Base-by-base conservation (phyloP, 1,284 basidiomycete genomes). In the Coniferiporia weirii region DNA sequence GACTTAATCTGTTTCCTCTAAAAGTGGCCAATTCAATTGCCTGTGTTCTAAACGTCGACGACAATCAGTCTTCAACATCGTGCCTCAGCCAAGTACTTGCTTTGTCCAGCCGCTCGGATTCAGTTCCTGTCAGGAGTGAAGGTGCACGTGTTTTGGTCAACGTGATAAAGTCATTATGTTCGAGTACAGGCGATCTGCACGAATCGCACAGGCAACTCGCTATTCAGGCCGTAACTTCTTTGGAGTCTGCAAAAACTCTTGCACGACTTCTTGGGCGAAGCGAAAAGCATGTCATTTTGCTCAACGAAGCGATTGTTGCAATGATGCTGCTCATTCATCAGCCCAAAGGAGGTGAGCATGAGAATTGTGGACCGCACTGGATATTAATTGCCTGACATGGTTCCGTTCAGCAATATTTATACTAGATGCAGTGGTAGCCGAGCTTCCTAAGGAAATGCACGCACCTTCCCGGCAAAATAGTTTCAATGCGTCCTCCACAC, bases 261-360 rank as follows among this genome's bases (percentile, higher is more conserved):
- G 81, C 84, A 1, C 84, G 82, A 61, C 82, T 97, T 65, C 76
- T 96, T 20, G 82, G 83, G 15, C 79, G 86, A 62, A 93, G 91
- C 66, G 82, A 80, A 63, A 87, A 87, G 69, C 92, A 93, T 68
- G 88, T 91, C 0, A 78, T 94, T 49, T 77, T 98, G 35, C 80
- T 97, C 61, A 96, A 95, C 67, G 96, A 98, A 71, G 92, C 89
- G 0, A 77, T 97, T 32, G 81, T 98, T 32, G 91, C 91, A 1
- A 72, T 97, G 61, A 89, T 88, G 40, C 72, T 98, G 54, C 72
- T 97, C 62, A 83, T 82, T 61, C 84, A 84, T 12, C 79, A 84
- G 57, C 73, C 76, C 48, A 72, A 76, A 57, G 89, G 88, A 65
- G 84, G 91, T 87, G 72, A 66, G 82, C 74, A 17, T 17, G 45